These are phyloP conservation scores for Azolla pinnata DNA, from an alignment of 75 land plant species.

Conservation along the genomic window DNA sequence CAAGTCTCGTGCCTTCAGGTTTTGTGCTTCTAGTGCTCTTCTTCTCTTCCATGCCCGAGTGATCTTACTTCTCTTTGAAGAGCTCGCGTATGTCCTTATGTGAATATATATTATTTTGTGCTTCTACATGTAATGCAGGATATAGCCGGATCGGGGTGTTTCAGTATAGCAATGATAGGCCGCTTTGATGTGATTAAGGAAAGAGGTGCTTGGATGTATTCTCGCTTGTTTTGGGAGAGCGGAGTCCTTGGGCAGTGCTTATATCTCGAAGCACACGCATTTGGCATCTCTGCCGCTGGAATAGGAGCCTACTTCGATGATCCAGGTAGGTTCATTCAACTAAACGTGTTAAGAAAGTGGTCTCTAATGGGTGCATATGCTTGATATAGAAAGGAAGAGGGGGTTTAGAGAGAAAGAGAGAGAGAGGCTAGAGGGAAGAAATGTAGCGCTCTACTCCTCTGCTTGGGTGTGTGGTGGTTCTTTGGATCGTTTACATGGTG, in stretches of 20 bases:
- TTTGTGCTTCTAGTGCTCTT: too few species aligned
- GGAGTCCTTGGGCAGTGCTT: constrained; percentile 87
- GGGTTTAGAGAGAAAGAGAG: background rate
- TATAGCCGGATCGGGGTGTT: constrained; percentile 87
- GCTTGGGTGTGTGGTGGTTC: too few species aligned
- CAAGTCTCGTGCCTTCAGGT: constrained; percentile 90
- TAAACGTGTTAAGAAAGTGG: background rate
- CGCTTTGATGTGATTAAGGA: constrained; percentile 48
- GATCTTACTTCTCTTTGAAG: constrained; percentile 5
- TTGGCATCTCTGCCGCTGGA: constrained; percentile 94
- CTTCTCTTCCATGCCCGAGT: too few species aligned
- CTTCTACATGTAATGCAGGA: constrained; percentile 35
- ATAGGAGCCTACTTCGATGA: constrained; percentile 99
- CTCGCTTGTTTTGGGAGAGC: constrained; percentile 92
- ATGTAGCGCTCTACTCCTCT: too few species aligned
- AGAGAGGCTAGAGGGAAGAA: background rate
- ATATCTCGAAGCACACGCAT: constrained; percentile 97
- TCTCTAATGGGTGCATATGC: background rate
- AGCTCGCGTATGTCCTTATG: too few species aligned
- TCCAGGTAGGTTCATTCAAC: constrained; percentile 47
- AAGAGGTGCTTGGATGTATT: constrained; percentile 82
- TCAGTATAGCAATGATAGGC: constrained; percentile 90
- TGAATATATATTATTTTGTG: background rate
- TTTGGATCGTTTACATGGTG: too few species aligned
- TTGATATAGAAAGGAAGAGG: background rate